Conservation (phyloP, 257 asterid genomes). For the Penstemon davidsonii region DNA sequence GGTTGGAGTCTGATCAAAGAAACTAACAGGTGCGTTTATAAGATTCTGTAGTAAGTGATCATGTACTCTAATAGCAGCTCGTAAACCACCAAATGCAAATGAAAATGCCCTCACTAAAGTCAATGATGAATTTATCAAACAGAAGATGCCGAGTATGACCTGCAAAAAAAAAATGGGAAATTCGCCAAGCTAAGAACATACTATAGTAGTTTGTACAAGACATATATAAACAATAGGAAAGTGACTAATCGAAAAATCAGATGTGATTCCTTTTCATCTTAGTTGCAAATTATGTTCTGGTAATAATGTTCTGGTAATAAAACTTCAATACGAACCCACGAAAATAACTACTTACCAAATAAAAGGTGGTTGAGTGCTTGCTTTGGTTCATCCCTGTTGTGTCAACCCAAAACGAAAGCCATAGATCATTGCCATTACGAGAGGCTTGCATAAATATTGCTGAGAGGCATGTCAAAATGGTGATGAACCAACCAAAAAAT, state of each 20-base stretch:
- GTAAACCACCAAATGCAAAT: slow-evolving; percentile 90
- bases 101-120: slow-evolving; percentile 87
- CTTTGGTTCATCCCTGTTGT: slow-evolving; percentile 50
- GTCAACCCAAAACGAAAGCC: slow-evolving; percentile 98
- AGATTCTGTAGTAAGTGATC: slow-evolving; percentile 60
- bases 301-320: neutral
- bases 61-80: slow-evolving; percentile 80
- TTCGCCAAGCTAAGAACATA: too few relatives aligned
- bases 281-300: neutral
- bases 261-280: too few relatives aligned
- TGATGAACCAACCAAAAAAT: slow-evolving; percentile 76
- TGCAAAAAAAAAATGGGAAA: slow-evolving; percentile 33
- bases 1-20: slow-evolving; percentile 85
- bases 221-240: too few relatives aligned
- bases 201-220: too few relatives aligned
- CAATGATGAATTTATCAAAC: slow-evolving; percentile 69
- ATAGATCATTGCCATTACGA: slow-evolving; percentile 93
- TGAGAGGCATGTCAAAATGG: slow-evolving; percentile 61
- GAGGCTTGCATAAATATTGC: slow-evolving; percentile 96
- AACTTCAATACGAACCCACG: neutral
- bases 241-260: too few relatives aligned
- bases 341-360: slow-evolving; percentile 56
- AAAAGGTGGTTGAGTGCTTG: slow-evolving; percentile 66
- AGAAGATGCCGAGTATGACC: slow-evolving; percentile 71
- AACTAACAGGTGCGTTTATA: slow-evolving; percentile 66